Base-by-base conservation (phyloP, 345 rosid species). In the Bruguiera sexangula region DNA sequence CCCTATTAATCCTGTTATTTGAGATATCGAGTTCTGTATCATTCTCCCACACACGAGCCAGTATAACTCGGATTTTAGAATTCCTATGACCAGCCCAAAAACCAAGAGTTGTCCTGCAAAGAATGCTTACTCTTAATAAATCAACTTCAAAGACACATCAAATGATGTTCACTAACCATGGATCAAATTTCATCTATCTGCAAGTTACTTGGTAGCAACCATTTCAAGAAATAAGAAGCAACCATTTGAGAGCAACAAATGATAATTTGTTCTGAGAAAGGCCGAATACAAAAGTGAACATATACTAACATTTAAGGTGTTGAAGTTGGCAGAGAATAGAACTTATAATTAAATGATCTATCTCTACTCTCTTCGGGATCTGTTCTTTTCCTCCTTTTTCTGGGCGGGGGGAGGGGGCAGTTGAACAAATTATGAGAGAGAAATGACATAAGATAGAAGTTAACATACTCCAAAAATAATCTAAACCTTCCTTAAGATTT, bases 1-100 rank as follows among this genome's bases (percentile, higher is more conserved):
- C 99, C 63, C 99, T 85, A 54, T 73, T 92, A 62, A 90, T 89
- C 77, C 98, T 85, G 83, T 96, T 90, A 82, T 89, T 90, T 8
- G 88, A 88, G 65, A 92, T 85, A 80, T 96, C 88, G 46, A 96
- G 92, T 75, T 96, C 97, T 2, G 97, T 87, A 67, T 89, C 97
- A 69, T 96, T 96, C 80, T 90, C 98, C 98, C 99, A 92, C 0
- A 88, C 90, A 22, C 90, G 93, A 18, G 99, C 98, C 76, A 95
- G 83, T 77, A 92, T 89, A 26, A 95, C 99, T 68, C 99, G 83
- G 65, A 95, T 95, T 80, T 87, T 95, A 6, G 99, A 92, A 82
- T 89, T 92, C 43, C 98, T 78, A 76, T 90, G 96, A 72, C 98
- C 99, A 37, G 98, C 97, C 99, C 99, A 92, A 76, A 96, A 96